Base-by-base conservation (phyloP, 495 filamentous ascomycete species). In the Rostrohypoxylon terebratum region DNA sequence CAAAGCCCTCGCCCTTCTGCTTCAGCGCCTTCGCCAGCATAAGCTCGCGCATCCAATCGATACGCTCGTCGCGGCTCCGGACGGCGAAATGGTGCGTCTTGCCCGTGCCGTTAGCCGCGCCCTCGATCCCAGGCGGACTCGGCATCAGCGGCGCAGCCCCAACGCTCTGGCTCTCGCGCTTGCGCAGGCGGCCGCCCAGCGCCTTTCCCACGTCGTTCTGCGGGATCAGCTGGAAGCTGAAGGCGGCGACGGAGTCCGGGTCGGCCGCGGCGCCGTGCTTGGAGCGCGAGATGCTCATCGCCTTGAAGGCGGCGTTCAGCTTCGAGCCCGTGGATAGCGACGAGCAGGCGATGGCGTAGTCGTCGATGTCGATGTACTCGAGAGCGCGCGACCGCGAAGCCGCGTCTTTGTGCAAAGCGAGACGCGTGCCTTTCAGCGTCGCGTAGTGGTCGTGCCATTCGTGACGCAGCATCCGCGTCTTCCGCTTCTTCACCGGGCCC, bases 21-120 rank as follows among this genome's bases (percentile, higher is more conserved):
- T 88, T 90, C 63, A 94, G 81, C 20, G 95, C 94, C 78, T 94
- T 97, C 4, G 95, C 94, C 21, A 99, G 88, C 96, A 99, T 98
- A 57, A 99, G 80, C 85, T 98, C 94, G 2, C 96, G 83, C 96
- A 98, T 97, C 96, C 96, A 99, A 71, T 97, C 95, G 66, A 98
- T 97, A 33, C 96, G 87, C 78, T 97, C 92, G 65, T 98, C 93
- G 0, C 93, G 85, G 61, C 84, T 87, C 78, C 91, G 91, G 63
- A 98, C 95, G 0, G 95, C 92, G 73, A 99, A 98, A 75, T 97
- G 93, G 75, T 99, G 95, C n/a, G 89, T 88, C 86, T 97, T 98
- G 59, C 85, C 87, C 45, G 90, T 92, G 60, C 89, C 90, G 54
- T 84, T 81, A 7, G 60, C 77, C 13, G 81, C 78, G n/a, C 76